Percentiles rank a stretch among this genome's conserved stretches.
Evolutionary conservation across 23 red algal genomes (phyloP).

Genomic region (Gracilaria gracilis): DNA sequence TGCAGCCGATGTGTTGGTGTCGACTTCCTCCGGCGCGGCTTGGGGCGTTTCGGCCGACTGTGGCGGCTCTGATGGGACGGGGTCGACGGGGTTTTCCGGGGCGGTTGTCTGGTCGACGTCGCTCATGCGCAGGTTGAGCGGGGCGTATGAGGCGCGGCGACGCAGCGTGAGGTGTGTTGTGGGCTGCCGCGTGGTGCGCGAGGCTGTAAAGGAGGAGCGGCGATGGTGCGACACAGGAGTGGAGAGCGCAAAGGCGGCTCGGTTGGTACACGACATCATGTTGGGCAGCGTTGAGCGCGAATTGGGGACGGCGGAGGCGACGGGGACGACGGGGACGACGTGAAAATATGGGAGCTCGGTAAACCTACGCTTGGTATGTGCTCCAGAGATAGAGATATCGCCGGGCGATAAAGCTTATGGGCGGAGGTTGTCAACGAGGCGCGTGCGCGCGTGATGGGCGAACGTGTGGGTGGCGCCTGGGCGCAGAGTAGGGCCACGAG

Average conservation of each 20-base stretch:
- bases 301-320: neutral
- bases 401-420: too few species aligned
- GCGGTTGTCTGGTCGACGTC: neutral
- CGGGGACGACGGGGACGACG: neutral
- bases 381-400: too few species aligned
- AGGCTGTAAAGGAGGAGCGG: neutral
- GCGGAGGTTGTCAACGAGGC: too few species aligned
- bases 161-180: neutral
- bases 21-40: neutral
- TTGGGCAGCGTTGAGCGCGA: neutral
- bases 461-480: neutral
- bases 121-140: neutral
- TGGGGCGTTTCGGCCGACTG: neutral
- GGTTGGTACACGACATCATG: neutral
- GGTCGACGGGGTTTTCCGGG: neutral
- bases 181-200: neutral
- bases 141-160: neutral
- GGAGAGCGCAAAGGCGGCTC: constrained; percentile 15
- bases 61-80: neutral
- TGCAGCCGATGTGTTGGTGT: constrained; percentile 50
- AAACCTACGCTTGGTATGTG: too few species aligned
- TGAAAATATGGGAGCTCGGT: too few species aligned
- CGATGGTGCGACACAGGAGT: constrained; percentile 4
- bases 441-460: neutral
- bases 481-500: neutral